These are phyloP conservation scores for Dalbergia cultrata DNA, from an alignment of 306 rosid genomes.

Conservation along the genomic window DNA sequence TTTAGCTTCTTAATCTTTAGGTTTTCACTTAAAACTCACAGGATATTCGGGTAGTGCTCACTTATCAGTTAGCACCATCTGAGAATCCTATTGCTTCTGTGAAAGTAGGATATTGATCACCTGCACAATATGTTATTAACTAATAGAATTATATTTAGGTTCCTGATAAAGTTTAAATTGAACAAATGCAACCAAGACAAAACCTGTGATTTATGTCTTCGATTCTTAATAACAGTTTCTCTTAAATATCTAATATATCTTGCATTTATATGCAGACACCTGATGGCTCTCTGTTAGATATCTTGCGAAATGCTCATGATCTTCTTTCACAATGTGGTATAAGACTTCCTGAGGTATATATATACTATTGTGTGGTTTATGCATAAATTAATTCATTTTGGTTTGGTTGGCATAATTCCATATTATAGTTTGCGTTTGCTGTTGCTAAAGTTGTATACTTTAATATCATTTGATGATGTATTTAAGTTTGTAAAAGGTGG, in stretches of 20 bases:
- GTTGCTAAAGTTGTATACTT: background rate
- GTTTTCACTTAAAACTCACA: constrained; percentile 32
- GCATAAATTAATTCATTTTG: constrained; percentile 32
- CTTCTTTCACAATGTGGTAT: constrained; percentile 84
- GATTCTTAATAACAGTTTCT: constrained; percentile 33
- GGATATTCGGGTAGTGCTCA: constrained; percentile 22
- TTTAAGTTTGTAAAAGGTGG: constrained; percentile 32
- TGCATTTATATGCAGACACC: constrained; percentile 79
- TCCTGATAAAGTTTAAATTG: constrained; percentile 7
- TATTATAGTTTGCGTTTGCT: constrained; percentile 44
- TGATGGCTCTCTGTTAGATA: constrained; percentile 88
- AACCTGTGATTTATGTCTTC: constrained; percentile 32
- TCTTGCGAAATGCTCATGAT: constrained; percentile 82
- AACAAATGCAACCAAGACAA: constrained; percentile 9
- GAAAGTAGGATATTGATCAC: constrained; percentile 5
- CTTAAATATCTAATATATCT: constrained; percentile 36
- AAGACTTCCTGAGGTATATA: constrained; percentile 81
- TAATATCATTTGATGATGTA: constrained; percentile 35
- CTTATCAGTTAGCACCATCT: constrained; percentile 21
- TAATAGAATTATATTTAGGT: constrained; percentile 31
- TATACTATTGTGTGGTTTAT: constrained; percentile 17
- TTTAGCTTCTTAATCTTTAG: constrained; percentile 21
- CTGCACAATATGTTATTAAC: background rate
- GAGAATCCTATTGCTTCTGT: constrained; percentile 19
- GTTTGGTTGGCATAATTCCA: constrained; percentile 39